Evolutionary conservation across 2,329 filamentous ascomycete genomes (phyloP).

Genomic region (Aspergillus ochraceus): DNA sequence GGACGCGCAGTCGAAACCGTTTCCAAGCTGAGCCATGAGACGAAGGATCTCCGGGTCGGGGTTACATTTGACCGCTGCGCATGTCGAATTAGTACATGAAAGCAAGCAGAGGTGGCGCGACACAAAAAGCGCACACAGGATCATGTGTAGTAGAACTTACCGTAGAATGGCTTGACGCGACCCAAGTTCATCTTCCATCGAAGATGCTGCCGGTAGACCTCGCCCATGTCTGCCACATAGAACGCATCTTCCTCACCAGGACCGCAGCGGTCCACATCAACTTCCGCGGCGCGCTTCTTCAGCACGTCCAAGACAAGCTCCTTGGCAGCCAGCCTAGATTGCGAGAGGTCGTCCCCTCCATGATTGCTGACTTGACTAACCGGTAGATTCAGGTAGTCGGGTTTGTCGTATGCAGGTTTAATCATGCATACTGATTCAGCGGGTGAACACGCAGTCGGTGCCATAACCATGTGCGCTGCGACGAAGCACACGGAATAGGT

Average conservation of each 20-base stretch:
- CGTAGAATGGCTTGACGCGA: conserved; percentile 94
- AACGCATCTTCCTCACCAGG: conserved; percentile 96
- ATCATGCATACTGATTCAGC: conserved; percentile 43
- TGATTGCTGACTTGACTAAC: conserved; percentile 40
- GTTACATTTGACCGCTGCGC: conserved; percentile 94
- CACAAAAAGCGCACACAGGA: not conserved
- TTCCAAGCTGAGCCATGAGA: conserved; percentile 83
- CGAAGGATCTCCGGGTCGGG: conserved; percentile 85
- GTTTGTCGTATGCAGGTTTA: conserved; percentile 31
- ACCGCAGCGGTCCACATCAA: conserved; percentile 85
- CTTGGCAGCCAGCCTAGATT: conserved; percentile 60
- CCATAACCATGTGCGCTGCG: conserved; percentile 61
- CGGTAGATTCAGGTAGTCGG: conserved; percentile 27
- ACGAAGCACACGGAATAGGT: conserved; percentile 28
- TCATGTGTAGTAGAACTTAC: conserved; percentile 51
- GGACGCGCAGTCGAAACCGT: conserved; percentile 97
- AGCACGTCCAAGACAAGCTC: conserved; percentile 83
- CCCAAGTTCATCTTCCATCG: conserved; percentile 95
- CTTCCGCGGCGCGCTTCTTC: conserved; percentile 76
- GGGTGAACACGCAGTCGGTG: conserved; percentile 65
- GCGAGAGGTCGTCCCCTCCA: conserved; percentile 45
- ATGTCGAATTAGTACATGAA: not conserved
- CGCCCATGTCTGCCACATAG: conserved; percentile 95
- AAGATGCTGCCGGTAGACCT: conserved; percentile 97
- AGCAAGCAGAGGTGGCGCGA: not conserved